Evolutionary conservation across 805 yeast species (phyloP).

Genomic region (Lachancea dasiensis): DNA sequence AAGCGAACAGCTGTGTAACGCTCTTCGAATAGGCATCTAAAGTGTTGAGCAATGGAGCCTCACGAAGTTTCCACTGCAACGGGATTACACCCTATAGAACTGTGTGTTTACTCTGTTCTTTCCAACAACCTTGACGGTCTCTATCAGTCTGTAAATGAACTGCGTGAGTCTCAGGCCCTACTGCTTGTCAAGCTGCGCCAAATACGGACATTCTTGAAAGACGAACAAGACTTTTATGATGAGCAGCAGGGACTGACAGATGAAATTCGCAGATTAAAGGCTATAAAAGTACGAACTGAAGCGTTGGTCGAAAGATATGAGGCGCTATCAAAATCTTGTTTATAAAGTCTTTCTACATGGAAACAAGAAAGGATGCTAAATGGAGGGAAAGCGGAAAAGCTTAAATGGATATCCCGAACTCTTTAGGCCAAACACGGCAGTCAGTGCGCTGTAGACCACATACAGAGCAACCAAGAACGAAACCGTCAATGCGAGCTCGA

Average conservation of each 20-base stretch:
- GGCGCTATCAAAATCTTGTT: conserved; percentile 2
- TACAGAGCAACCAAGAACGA: conserved; percentile 42
- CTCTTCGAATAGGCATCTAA: no score
- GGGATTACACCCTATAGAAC: conserved; percentile 30
- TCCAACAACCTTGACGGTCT: conserved; percentile 30
- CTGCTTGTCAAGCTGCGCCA: conserved; percentile 24
- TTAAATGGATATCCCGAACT: conserved; percentile 71
- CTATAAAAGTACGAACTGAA: conserved; percentile 14
- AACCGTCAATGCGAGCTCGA: conserved; percentile 45
- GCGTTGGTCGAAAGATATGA: conserved; percentile 12
- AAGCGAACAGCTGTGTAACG: not conserved
- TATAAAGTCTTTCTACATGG: conserved; percentile 1
- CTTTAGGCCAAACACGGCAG: conserved; percentile 64
- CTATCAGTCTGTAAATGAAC: conserved; percentile 27
- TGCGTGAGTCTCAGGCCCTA: conserved; percentile 31
- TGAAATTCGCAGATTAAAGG: conserved; percentile 10
- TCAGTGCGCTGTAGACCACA: conserved; percentile 55
- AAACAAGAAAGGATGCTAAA: conserved; percentile 2
- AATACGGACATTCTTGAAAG: conserved; percentile 19
- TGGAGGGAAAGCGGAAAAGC: conserved; percentile 37
- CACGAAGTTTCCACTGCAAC: conserved; percentile 7
- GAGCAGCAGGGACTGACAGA: conserved; percentile 12
- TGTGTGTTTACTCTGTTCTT: conserved; percentile 27
- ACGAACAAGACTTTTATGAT: conserved; percentile 19
- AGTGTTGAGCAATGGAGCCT: conserved; percentile 4